Evolutionary conservation across 2,329 filamentous ascomycete genomes (phyloP).

Genomic region (Aspergillus luchuensis): DNA sequence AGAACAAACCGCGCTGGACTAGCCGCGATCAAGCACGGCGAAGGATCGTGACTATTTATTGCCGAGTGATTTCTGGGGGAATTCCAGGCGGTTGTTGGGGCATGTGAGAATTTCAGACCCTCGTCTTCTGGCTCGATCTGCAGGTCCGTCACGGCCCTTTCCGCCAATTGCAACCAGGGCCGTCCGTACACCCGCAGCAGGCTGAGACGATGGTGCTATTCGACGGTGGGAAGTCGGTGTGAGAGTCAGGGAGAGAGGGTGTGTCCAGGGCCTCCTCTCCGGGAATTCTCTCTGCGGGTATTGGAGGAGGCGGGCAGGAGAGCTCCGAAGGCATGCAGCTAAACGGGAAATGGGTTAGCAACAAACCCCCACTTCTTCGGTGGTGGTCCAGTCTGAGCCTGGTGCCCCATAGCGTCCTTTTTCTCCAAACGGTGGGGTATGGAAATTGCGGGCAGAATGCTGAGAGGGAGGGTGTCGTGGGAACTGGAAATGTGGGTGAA

Average conservation of each 20-base stretch:
- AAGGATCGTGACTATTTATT: constrained; percentile 5
- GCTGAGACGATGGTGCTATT: neutral
- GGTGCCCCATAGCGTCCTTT: neutral
- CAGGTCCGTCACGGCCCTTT: constrained; percentile 7
- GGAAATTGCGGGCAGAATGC: neutral
- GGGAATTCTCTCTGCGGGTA: constrained; percentile 1
- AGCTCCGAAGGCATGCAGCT: constrained; percentile 11
- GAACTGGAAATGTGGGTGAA: neutral
- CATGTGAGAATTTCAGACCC: constrained; percentile 6
- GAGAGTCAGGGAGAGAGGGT: neutral
- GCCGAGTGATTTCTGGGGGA: neutral
- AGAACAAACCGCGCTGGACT: constrained; percentile 9
- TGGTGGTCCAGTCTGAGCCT: neutral
- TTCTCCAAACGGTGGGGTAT: constrained; percentile 3
- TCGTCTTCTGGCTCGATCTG: constrained; percentile 7
- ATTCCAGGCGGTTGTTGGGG: constrained; percentile 4
- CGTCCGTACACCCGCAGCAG: neutral
- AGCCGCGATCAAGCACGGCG: constrained; percentile 14
- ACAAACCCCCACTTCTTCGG: neutral
- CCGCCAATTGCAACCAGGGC: neutral
- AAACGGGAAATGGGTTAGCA: constrained; percentile 3
- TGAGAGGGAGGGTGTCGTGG: neutral
- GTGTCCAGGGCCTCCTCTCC: neutral
- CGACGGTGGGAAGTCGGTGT: constrained; percentile 7
- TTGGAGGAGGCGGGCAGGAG: constrained; percentile 8